Evolutionary conservation across 176 grass and related monocot species (phyloP).

Genomic region (Tillandsia fasciculata): DNA sequence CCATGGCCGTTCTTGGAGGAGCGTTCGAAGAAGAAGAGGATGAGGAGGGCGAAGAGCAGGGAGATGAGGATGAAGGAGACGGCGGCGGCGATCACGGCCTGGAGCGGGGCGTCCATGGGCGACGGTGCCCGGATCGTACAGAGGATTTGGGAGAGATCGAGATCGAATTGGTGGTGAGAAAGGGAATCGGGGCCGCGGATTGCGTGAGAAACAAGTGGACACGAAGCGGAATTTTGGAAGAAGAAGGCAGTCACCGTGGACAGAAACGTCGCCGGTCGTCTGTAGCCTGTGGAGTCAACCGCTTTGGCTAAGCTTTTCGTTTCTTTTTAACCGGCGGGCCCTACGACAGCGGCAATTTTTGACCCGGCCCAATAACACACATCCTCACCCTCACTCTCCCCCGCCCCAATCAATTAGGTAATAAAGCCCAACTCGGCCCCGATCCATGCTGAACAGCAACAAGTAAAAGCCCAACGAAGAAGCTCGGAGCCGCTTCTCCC

Average conservation of each 20-base stretch:
- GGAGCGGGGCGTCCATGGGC: slow-evolving; percentile 32
- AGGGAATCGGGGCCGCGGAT: not conserved
- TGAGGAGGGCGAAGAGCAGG: slow-evolving; percentile 30
- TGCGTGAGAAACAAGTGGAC: too few relatives aligned
- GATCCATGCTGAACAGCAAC: too few relatives aligned
- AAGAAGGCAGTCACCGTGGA: not conserved
- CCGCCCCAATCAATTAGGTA: too few relatives aligned
- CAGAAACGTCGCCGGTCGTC: slow-evolving; percentile 12
- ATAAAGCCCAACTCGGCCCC: too few relatives aligned
- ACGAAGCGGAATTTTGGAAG: not conserved
- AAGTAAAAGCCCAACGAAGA: too few relatives aligned
- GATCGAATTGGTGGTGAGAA: slow-evolving; percentile 1
- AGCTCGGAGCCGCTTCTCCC: too few relatives aligned
- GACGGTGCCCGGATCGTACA: not conserved
- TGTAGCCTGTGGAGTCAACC: slow-evolving; percentile 9
- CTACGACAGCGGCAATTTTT: too few relatives aligned
- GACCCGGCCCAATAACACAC: too few relatives aligned
- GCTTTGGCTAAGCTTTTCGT: not conserved
- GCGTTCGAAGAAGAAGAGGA: slow-evolving; percentile 26
- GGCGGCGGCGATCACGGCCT: slow-evolving; percentile 27
- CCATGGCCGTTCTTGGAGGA: not conserved
- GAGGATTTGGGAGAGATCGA: not conserved
- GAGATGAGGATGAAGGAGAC: slow-evolving; percentile 24
- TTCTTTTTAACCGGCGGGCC: too few relatives aligned
- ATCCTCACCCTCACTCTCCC: too few relatives aligned